These are phyloP conservation scores for Bidens hawaiensis DNA, from an alignment of 140 eudicot genomes.

Conservation along the genomic window DNA sequence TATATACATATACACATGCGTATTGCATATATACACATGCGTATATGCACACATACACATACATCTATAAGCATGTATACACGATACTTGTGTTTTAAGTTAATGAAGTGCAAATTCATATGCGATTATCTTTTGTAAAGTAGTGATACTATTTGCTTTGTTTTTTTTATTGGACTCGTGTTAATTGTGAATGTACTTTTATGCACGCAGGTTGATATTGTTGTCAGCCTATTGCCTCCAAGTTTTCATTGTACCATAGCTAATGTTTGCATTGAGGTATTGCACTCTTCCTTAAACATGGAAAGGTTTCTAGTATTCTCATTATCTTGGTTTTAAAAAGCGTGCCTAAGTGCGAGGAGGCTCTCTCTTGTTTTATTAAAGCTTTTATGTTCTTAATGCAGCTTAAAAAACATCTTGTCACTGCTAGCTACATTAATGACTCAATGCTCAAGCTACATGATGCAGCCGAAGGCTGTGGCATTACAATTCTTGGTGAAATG, in stretches of 20 bases:
- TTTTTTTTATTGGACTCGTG: conserved; percentile 5
- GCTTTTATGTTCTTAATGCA: conserved; percentile 39
- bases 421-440: conserved; percentile 93
- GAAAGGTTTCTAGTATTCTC: not conserved
- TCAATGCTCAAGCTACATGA: conserved; percentile 72
- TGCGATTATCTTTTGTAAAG: not conserved
- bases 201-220: conserved; percentile 74
- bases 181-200: conserved; percentile 13
- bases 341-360: no score
- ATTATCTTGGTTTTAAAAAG: conserved; percentile 7
- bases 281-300: conserved; percentile 12
- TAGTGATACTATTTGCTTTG: conserved; percentile 8
- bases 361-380: conserved; percentile 10
- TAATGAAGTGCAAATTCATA: not conserved
- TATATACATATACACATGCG: no score
- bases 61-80: no score
- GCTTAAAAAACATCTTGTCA: conserved; percentile 82
- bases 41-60: no score
- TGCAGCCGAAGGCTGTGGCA: conserved; percentile 66
- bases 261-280: conserved; percentile 81
- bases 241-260: conserved; percentile 75
- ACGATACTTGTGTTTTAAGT: not conserved
- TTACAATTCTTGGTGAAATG: conserved; percentile 97
- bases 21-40: no score
- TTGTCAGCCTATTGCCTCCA: conserved; percentile 92